Conservation (phyloP, 495 filamentous ascomycete genomes). For the Cudoniella acicularis region DNA sequence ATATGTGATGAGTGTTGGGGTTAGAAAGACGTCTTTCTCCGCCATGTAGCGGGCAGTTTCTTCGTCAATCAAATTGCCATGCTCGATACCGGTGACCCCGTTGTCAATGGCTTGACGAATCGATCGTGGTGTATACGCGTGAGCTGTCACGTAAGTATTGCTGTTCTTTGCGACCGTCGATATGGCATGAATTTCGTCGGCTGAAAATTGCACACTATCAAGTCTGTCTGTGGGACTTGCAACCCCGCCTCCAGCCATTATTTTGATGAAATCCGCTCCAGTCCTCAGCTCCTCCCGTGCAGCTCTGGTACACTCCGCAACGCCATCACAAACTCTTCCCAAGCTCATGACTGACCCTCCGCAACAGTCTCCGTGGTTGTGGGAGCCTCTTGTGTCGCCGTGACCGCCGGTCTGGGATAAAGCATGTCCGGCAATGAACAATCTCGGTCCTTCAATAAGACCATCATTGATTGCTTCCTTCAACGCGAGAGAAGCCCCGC, state of each 20-base stretch:
- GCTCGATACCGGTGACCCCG: conserved; percentile 53
- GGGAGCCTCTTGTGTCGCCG: conserved; percentile 39
- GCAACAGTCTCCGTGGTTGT: conserved; percentile 41
- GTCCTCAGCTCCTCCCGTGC: conserved; percentile 48
- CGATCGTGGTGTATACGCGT: conserved; percentile 48
- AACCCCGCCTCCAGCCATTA: conserved; percentile 54
- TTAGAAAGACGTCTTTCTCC: conserved; percentile 42
- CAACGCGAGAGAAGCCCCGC: conserved; percentile 45
- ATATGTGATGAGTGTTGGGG: conserved; percentile 52
- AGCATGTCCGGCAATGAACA: conserved; percentile 36
- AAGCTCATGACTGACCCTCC: conserved; percentile 33
- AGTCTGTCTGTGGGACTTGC: conserved; percentile 47
- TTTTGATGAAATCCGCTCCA: conserved; percentile 55
- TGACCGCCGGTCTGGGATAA: conserved; percentile 54
- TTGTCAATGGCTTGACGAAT: conserved; percentile 52
- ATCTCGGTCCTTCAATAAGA: conserved; percentile 40
- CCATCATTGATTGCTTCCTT: conserved; percentile 49
- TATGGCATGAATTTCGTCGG: conserved; percentile 49
- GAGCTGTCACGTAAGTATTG: conserved; percentile 52
- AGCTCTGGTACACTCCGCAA: conserved; percentile 44
- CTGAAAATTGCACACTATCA: conserved; percentile 48
- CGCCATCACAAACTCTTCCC: conserved; percentile 46
- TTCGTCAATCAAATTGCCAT: conserved; percentile 50
- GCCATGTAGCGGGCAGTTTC: conserved; percentile 46
- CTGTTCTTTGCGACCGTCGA: conserved; percentile 39